These are phyloP conservation scores for Tetradesmus lagerheimii DNA, from an alignment of 139 green algal genomes.

Conservation along the genomic window DNA sequence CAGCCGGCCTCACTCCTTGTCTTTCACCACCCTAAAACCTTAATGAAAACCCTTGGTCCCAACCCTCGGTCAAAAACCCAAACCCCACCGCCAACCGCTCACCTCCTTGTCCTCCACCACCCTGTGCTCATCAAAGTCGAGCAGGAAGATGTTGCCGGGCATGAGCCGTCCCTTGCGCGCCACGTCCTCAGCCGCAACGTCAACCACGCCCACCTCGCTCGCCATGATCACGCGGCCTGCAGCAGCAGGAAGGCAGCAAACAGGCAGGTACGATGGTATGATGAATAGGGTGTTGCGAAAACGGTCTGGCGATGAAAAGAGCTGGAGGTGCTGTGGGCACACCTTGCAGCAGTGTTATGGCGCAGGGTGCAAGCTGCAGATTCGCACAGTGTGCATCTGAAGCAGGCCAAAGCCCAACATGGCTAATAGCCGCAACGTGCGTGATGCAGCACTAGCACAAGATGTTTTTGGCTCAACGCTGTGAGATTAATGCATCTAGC, in stretches of 20 bases:
- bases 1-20: no score
- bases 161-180: slow-evolving; percentile 93
- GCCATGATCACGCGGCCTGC: slow-evolving; percentile 71
- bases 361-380: no score
- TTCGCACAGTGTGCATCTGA: no score
- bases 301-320: no score
- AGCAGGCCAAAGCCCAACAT: no score
- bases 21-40: slow-evolving; percentile 52
- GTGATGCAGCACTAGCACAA: no score
- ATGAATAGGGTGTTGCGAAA: not conserved
- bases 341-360: no score
- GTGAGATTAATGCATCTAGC: no score
- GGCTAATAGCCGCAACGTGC: no score
- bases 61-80: not conserved
- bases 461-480: no score
- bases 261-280: not conserved
- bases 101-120: slow-evolving; percentile 88
- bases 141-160: slow-evolving; percentile 97
- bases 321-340: no score
- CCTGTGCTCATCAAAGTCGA: slow-evolving; percentile 93
- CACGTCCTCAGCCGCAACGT: slow-evolving; percentile 87
- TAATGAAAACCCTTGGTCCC: not conserved
- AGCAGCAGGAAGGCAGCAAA: not conserved
- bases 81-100: not conserved
- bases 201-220: slow-evolving; percentile 93